These are phyloP conservation scores for Pelagophyceae sp. DNA, from an alignment of 352 stramenopile species.

Conservation along the genomic window DNA sequence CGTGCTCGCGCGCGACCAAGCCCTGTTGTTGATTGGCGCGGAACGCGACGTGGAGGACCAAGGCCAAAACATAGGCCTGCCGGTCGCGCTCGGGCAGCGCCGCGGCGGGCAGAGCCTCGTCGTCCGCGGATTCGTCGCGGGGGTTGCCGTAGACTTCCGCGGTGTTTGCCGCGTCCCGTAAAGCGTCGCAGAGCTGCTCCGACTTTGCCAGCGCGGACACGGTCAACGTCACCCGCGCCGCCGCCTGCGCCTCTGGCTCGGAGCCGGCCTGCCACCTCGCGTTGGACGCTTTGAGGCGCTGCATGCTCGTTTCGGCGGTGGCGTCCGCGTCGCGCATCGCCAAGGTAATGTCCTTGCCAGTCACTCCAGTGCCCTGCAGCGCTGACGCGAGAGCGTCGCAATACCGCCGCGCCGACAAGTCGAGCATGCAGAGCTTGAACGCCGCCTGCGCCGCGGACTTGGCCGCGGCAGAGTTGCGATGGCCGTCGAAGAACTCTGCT, in stretches of 20 bases:
- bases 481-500: neutral
- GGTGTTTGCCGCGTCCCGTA: neutral
- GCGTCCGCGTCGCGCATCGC: neutral
- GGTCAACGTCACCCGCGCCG: neutral
- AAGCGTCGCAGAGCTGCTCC: neutral
- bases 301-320: neutral
- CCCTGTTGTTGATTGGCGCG: neutral
- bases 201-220: neutral
- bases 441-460: neutral
- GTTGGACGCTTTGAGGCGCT: neutral
- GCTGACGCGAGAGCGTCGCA: neutral
- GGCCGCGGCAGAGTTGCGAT: neutral
- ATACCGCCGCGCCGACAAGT: neutral
- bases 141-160: neutral
- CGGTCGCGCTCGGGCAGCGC: neutral
- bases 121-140: neutral
- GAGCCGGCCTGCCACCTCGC: neutral
- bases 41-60: constrained; percentile 2
- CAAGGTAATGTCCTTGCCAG: neutral
- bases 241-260: neutral
- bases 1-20: neutral
- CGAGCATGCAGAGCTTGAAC: neutral
- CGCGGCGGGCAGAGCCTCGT: neutral
- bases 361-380: neutral
- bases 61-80: neutral